A percentile compares a stretch with the other conserved stretches of the same genome.
phyloP scores from a whole-genome alignment of 306 rosid genomes.

The Lablab purpureus region DNA sequence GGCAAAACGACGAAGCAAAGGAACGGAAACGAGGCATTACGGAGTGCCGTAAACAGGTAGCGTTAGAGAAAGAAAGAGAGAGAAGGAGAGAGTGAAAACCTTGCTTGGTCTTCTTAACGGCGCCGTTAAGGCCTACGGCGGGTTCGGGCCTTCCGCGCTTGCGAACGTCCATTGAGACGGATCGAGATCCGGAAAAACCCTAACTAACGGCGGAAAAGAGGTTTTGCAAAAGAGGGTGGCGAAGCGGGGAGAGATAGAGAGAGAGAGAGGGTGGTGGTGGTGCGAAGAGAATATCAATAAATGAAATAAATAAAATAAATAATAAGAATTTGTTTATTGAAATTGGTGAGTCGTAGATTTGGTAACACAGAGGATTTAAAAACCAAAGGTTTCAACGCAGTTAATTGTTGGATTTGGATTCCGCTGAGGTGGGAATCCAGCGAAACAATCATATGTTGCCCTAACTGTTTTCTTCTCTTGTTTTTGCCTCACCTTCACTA shows the following conservation, averaged over 20 bases:
- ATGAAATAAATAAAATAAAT: background rate
- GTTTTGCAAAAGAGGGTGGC: constrained; percentile 44
- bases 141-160: constrained; percentile 69
- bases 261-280: background rate
- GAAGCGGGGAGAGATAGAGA: background rate
- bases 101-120: constrained; percentile 68
- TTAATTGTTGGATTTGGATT: constrained; percentile 33
- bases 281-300: background rate
- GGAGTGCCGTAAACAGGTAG: background rate
- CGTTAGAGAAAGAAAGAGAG: background rate
- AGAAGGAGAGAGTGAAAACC: constrained; percentile 42
- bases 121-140: constrained; percentile 56
- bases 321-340: no score
- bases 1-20: background rate
- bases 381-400: constrained; percentile 1
- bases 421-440: background rate
- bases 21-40: background rate
- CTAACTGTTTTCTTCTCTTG: background rate
- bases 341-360: background rate
- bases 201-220: constrained; percentile 41
- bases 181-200: constrained; percentile 62
- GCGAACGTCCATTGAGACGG: constrained; percentile 58
- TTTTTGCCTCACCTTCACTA: no score
- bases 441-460: background rate
- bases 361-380: constrained; percentile 1